Evolutionary conservation across 2,329 filamentous ascomycete species (phyloP), one percentile per base, ranked within the genome.

Genomic region (Alternaria dauci): DNA sequence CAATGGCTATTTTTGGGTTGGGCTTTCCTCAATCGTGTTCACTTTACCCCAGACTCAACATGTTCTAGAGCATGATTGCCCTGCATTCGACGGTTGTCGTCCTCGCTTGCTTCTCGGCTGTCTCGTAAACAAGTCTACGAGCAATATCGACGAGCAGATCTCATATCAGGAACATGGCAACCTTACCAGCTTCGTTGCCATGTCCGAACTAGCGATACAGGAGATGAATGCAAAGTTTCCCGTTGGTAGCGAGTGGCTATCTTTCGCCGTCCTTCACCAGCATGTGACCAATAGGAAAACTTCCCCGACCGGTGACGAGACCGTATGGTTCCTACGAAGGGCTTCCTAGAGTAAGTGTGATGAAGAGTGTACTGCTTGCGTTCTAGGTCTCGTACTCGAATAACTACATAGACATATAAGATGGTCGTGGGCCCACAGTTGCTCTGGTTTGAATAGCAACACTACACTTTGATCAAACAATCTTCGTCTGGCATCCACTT

Each of bases 51-150:
- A 68, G 67, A 59, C 57, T 62, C 47, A 26, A 53, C 30, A 58
- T 30, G 68, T 70, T 76, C 72, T 72, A 73, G 71, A 76, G 69
- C 72, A 47, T 62, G 20, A 44, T 44, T 68, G 61, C 44, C 55
- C 46, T 61, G 52, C 32, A 9, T 46, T 57, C 36, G 28, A 55
- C 52, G 36, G 55, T 52, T 52, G 61, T 44, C 25, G 47, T 28
- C 39, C 12, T 47, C 36, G 34, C 46, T 39, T 56, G 52, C 41
- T 62, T 58, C 57, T 51, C 60, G 62, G 62, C 60, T 56, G 44
- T 44, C 61, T 65, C 55, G 63, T 71, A 53, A 59, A 55, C 60
- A 48, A 61, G 51, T 67, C 62, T 66, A 68, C 56, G 46, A 54
- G 61, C 63, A 74, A 72, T 73, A 66, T 74, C 61, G 61, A 47